A percentile compares a stretch with the other conserved stretches of the same genome.
These are phyloP conservation scores for Phialophora verrucosa DNA, from an alignment of 2,329 filamentous ascomycete genomes.

Conservation along the genomic window DNA sequence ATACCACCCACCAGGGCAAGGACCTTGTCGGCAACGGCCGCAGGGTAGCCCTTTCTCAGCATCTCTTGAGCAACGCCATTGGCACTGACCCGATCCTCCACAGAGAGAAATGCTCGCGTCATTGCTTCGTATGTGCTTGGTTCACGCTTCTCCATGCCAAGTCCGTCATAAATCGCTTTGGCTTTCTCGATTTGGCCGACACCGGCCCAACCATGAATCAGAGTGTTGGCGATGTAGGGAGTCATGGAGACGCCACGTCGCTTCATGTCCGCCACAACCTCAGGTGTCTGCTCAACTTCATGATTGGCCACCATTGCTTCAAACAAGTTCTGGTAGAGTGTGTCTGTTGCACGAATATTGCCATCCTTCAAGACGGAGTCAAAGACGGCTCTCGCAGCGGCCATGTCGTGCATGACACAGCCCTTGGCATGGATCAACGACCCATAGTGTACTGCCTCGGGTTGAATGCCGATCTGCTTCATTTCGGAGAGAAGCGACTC, in stretches of 20 bases:
- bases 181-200: conserved; percentile 81
- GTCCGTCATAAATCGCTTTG: conserved; percentile 76
- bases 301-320: conserved; percentile 97
- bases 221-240: conserved; percentile 95
- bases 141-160: conserved; percentile 79
- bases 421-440: conserved; percentile 95
- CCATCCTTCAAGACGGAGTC: conserved; percentile 74
- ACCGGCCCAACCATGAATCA: conserved; percentile 95
- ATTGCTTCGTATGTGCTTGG: conserved; percentile 99
- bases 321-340: conserved; percentile 94
- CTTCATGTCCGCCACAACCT: conserved; percentile 77
- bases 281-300: conserved; percentile 74
- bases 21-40: conserved; percentile 91
- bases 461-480: conserved; percentile 71
- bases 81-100: conserved; percentile 77
- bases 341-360: conserved; percentile 74
- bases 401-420: conserved; percentile 90
- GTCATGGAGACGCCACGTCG: conserved; percentile 79
- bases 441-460: conserved; percentile 94
- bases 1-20: conserved; percentile 75
- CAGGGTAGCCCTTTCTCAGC: conserved; percentile 85
- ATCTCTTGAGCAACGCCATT: conserved; percentile 86
- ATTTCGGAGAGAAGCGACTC: conserved; percentile 83
- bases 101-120: conserved; percentile 88
- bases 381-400: conserved; percentile 80